These are phyloP conservation scores for Yamadazyma atlantica DNA, from an alignment of 1,139 yeast genomes.

Conservation along the genomic window DNA sequence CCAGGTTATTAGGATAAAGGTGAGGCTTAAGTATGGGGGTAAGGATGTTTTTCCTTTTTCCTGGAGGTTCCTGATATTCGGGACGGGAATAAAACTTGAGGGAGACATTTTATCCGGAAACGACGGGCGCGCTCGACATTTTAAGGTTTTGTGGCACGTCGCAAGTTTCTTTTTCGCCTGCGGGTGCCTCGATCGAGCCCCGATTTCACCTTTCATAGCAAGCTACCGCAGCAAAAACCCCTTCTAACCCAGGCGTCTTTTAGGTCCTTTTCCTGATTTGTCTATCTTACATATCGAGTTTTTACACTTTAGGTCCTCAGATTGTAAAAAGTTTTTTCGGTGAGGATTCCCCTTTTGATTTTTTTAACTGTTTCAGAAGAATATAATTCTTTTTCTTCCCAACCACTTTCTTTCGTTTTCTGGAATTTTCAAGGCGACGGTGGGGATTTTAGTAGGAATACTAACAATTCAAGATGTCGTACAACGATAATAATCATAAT, in stretches of 20 bases:
- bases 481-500: constrained; percentile 47
- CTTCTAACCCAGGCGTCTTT: background rate
- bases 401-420: background rate
- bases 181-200: background rate
- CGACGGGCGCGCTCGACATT: background rate
- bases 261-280: constrained; percentile 1
- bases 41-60: background rate
- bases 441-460: constrained; percentile 11
- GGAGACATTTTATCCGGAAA: background rate
- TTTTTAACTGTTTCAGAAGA: constrained; percentile 2
- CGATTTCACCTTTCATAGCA: constrained; percentile 1
- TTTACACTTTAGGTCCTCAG: background rate
- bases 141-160: background rate
- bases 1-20: background rate
- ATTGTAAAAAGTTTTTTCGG: constrained; percentile 1
- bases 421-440: no score
- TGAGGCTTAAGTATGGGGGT: background rate
- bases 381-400: background rate
- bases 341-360: background rate
- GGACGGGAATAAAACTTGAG: background rate
- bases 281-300: no score
- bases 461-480: constrained; percentile 45
- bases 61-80: background rate
- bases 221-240: background rate
- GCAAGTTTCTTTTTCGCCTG: background rate